Evolutionary conservation across 108 stramenopile genomes (phyloP).

Genomic region (Epithemia pelagica): DNA sequence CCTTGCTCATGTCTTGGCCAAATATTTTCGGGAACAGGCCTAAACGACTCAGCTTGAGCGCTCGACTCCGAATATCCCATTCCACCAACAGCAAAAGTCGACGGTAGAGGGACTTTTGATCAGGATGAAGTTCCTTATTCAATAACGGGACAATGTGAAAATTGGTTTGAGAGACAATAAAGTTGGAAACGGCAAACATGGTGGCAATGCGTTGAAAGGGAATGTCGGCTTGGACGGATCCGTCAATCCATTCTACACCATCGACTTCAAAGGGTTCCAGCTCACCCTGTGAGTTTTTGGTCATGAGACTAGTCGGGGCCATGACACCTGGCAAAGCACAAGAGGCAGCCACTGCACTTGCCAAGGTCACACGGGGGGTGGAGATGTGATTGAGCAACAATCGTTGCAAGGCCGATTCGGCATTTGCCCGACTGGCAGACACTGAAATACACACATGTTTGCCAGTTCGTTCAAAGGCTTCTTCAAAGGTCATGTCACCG

Average conservation of each 20-base stretch:
- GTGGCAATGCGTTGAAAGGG: slow-evolving; percentile 90
- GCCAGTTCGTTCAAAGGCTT: slow-evolving; percentile 84
- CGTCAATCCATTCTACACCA: slow-evolving; percentile 93
- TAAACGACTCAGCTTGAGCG: slow-evolving; percentile 65
- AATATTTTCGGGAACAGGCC: slow-evolving; percentile 85
- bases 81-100: slow-evolving; percentile 73
- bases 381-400: slow-evolving; percentile 88
- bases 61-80: slow-evolving; percentile 81
- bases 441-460: slow-evolving; percentile 93
- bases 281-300: slow-evolving; percentile 71
- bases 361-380: slow-evolving; percentile 85
- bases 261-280: slow-evolving; percentile 89
- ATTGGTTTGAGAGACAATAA: slow-evolving; percentile 87
- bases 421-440: slow-evolving; percentile 71
- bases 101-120: slow-evolving; percentile 57
- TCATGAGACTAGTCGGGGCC: slow-evolving; percentile 79
- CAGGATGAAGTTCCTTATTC: slow-evolving; percentile 80
- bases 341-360: slow-evolving; percentile 82
- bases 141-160: slow-evolving; percentile 90
- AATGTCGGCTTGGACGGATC: slow-evolving; percentile 87
- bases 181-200: slow-evolving; percentile 85
- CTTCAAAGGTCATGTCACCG: slow-evolving; percentile 82
- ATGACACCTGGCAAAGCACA: slow-evolving; percentile 91
- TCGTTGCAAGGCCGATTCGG: slow-evolving; percentile 65
- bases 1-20: slow-evolving; percentile 85